These are phyloP conservation scores for Apium graveolens DNA, from an alignment of 129 eudicot genomes.

Conservation along the genomic window DNA sequence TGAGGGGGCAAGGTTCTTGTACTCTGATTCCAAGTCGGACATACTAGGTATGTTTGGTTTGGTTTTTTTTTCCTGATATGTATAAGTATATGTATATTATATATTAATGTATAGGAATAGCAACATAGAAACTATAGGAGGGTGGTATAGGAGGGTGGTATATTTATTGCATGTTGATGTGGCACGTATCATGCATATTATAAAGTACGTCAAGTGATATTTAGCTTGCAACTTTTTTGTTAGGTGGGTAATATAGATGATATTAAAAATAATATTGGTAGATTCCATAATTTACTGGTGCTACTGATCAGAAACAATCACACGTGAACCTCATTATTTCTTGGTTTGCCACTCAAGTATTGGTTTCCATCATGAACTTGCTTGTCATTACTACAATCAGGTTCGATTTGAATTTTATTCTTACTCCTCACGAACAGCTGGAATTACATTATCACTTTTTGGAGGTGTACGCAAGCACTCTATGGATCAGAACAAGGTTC, in stretches of 20 bases:
- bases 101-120: not conserved
- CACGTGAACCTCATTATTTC: not conserved
- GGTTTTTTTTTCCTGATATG: too few relatives aligned
- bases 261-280: not conserved
- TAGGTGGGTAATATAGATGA: not conserved
- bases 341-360: not conserved
- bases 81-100: not conserved
- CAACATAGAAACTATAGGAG: not conserved
- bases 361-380: not conserved
- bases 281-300: not conserved
- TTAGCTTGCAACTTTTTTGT: not conserved
- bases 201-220: not conserved
- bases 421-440: constrained; percentile 34
- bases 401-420: constrained; percentile 5
- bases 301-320: not conserved
- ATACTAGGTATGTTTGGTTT: not conserved
- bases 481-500: constrained; percentile 93
- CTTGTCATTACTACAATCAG: not conserved
- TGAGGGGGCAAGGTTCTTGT: not conserved
- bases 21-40: not conserved
- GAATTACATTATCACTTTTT: constrained; percentile 75
- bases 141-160: not conserved
- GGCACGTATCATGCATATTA: not conserved
- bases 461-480: constrained; percentile 94
- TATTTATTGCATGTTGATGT: not conserved